phyloP scores from a whole-genome alignment of 2,329 filamentous ascomycete genomes.

The Myriosclerotinia duriaeana region DNA sequence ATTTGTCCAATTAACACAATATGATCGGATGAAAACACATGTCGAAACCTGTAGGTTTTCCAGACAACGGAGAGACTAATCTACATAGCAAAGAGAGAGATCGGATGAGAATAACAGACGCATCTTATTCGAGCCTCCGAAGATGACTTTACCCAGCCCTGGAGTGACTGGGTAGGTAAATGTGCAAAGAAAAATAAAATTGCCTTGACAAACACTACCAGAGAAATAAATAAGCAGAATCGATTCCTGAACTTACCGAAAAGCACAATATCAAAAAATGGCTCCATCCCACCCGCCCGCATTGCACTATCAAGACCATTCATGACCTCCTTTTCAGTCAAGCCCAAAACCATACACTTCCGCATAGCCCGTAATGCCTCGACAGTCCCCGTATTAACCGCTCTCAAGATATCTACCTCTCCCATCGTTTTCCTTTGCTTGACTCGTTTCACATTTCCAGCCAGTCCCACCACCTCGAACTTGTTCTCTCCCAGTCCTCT shows the following conservation, averaged over 20 bases:
- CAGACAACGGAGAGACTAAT: not conserved
- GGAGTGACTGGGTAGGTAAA: too few relatives aligned
- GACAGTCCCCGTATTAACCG: slow-evolving; percentile 64
- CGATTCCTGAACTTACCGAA: slow-evolving; percentile 45
- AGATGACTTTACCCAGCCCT: not conserved
- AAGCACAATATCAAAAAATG: slow-evolving; percentile 64
- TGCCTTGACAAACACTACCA: not conserved
- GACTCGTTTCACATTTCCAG: slow-evolving; percentile 55
- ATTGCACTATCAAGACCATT: slow-evolving; percentile 56
- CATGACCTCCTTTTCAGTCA: slow-evolving; percentile 59
- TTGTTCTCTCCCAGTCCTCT: slow-evolving; percentile 54
- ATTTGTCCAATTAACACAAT: not conserved
- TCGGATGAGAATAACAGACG: not conserved
- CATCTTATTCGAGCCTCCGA: not conserved
- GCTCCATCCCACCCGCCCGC: slow-evolving; percentile 51
- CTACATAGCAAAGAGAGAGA: not conserved
- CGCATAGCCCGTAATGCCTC: slow-evolving; percentile 59
- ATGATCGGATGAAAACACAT: not conserved
- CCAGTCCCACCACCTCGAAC: slow-evolving; percentile 56
- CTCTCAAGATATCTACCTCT: slow-evolving; percentile 57
- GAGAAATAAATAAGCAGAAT: not conserved
- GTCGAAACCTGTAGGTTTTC: not conserved
- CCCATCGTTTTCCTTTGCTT: slow-evolving; percentile 57
- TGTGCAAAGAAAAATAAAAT: not conserved
- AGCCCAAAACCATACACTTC: slow-evolving; percentile 53